Conservation (phyloP, 2,329 filamentous ascomycete genomes). For the Leptographium galeiforme region DNA sequence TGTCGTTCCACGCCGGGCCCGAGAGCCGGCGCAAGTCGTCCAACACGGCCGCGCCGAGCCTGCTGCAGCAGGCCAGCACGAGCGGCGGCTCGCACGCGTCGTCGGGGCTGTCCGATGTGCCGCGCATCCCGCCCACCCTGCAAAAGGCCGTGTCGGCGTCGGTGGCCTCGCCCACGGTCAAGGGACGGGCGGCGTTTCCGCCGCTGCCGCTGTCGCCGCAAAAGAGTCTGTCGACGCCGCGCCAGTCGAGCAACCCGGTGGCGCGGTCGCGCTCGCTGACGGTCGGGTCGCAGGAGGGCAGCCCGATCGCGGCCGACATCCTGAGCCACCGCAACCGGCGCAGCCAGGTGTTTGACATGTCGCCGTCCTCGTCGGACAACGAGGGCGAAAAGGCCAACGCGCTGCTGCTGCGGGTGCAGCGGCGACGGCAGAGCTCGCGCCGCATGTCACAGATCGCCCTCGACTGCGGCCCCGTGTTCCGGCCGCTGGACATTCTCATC, state of each 20-base stretch:
- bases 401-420: slow-evolving; percentile 70
- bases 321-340: slow-evolving; percentile 75
- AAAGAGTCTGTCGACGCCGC: slow-evolving; percentile 46
- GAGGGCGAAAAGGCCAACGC: slow-evolving; percentile 83
- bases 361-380: slow-evolving; percentile 93
- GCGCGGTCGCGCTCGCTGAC: slow-evolving; percentile 76
- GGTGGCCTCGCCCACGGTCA: slow-evolving; percentile 36
- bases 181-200: slow-evolving; percentile 34
- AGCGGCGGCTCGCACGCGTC: slow-evolving; percentile 40
- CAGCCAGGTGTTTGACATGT: slow-evolving; percentile 92
- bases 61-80: slow-evolving; percentile 63
- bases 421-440: slow-evolving; percentile 88
- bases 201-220: slow-evolving; percentile 47
- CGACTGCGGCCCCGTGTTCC: slow-evolving; percentile 64
- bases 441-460: slow-evolving; percentile 84
- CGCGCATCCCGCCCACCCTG: slow-evolving; percentile 45
- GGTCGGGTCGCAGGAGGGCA: slow-evolving; percentile 86
- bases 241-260: slow-evolving; percentile 47
- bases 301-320: slow-evolving; percentile 55
- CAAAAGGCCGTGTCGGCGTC: slow-evolving; percentile 37
- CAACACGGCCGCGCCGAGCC: slow-evolving; percentile 71
- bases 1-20: slow-evolving; percentile 80
- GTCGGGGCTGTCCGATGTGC: slow-evolving; percentile 51
- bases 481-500: slow-evolving; percentile 85
- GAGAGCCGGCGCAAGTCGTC: slow-evolving; percentile 82